A percentile compares a stretch with the other conserved stretches of the same genome.
Conservation (phyloP, 192 early-diverging fungal species). For the Umbelopsis isabellina region DNA sequence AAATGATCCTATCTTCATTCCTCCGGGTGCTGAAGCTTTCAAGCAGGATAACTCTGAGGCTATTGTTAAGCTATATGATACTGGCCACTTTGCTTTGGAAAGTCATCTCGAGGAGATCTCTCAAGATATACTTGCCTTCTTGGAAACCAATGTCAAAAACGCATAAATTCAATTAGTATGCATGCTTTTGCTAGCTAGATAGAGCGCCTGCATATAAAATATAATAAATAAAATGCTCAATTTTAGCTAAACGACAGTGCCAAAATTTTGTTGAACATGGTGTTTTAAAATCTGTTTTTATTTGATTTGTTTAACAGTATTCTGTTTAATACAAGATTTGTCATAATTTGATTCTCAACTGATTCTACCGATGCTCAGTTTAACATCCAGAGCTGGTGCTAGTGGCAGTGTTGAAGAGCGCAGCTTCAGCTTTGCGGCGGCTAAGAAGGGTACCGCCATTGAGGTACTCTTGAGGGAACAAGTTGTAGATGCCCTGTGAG, state of each 20-base stretch:
- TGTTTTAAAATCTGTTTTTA: too few relatives aligned
- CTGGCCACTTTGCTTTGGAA: conserved; percentile 19
- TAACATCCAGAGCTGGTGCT: conserved; percentile 10
- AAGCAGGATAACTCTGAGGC: neutral
- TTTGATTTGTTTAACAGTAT: too few relatives aligned
- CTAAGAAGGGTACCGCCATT: neutral
- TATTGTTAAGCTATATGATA: neutral
- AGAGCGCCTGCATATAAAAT: too few relatives aligned
- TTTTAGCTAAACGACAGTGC: too few relatives aligned
- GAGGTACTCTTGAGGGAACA: conserved; percentile 10
- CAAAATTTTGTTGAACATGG: too few relatives aligned
- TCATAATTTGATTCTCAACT: too few relatives aligned
- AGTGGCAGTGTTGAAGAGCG: neutral
- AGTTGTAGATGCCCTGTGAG: neutral
- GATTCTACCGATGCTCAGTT: neutral
- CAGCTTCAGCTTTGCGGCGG: neutral
- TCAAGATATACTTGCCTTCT: neutral
- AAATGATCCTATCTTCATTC: conserved; percentile 15
- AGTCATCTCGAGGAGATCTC: neutral
- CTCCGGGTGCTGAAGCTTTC: conserved; percentile 11
- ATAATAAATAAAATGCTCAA: too few relatives aligned
- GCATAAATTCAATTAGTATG: too few relatives aligned
- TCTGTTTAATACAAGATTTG: too few relatives aligned
- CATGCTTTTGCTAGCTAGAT: too few relatives aligned
- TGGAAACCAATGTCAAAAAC: neutral